Evolutionary conservation across 768 basidiomycete genomes (phyloP), one percentile per base, ranked within the genome.

Genomic region (Termitomyces sp.): DNA sequence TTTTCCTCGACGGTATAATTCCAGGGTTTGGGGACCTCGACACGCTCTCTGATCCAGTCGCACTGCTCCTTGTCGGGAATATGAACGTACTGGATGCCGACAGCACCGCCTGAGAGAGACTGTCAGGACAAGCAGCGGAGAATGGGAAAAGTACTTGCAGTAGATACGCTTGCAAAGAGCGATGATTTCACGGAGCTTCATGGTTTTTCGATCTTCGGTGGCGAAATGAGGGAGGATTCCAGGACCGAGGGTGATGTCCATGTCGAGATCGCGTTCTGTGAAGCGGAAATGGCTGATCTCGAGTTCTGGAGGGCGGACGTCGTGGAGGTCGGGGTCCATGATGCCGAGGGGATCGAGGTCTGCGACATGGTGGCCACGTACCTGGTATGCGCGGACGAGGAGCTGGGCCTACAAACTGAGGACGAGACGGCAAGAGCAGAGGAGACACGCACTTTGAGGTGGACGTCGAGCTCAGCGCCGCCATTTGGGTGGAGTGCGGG

Each of bases 31-130:
- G 97, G 97, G 16, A 88, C 87, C 73, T 99, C 97, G 46, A 98
- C 80, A 58, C 97, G 91, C 69, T 94, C 93, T 63, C 97, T 83
- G 66, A 99, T 95, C 97, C 97, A 99, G 74, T 99, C 95, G 69
- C 97, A 99, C 70, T 99, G 92, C 63, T 95, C 92, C 78, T 96
- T 92, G 80, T 97, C 92, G 28, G 96, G 92, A 59, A 99, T 99
- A 74, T 99, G 97, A 47, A 90, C 79, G 69, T 95, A 96, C 68
- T 96, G 93, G 57, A 92, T 87, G 54, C 93, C 93, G 60, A 96
- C 78, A 57, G 89, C 86, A 55, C 92, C 90, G 66, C 92, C 92
- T 94, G 64, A 1, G 22, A 8, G 20, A 46, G 52, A 56, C 40
- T 30, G 30, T 30, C 54, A 68, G 26, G 28, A 43, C 55, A 26